Evolutionary conservation across 768 basidiomycete species (phyloP).

Genomic region (Tylopilus vinaceipallidus): DNA sequence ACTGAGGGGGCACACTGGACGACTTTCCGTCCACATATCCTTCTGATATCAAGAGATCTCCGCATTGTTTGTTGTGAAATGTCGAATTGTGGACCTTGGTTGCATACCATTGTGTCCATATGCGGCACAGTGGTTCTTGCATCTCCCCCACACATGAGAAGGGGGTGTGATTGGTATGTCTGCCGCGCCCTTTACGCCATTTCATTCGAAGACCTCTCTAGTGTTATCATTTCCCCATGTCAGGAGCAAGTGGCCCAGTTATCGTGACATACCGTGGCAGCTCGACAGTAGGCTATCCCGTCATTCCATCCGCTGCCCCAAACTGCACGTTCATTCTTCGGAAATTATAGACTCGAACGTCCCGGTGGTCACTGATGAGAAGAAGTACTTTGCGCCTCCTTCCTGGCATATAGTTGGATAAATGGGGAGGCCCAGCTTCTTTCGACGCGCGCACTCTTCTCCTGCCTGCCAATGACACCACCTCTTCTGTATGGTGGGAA

Average conservation of each 20-base stretch:
- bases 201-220: constrained; percentile 22
- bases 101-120: constrained; percentile 22
- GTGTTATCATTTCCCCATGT: constrained; percentile 12
- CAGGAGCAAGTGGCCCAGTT: constrained; percentile 9
- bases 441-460: constrained; percentile 11
- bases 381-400: constrained; percentile 12
- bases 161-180: constrained; percentile 21
- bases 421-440: constrained; percentile 4
- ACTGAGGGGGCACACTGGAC: constrained; percentile 3
- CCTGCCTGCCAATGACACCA: background rate
- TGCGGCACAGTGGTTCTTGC: constrained; percentile 18
- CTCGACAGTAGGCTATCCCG: constrained; percentile 8
- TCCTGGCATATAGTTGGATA: background rate
- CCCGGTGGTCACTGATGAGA: constrained; percentile 14
- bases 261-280: constrained; percentile 6
- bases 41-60: constrained; percentile 24
- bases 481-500: constrained; percentile 13
- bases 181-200: constrained; percentile 18
- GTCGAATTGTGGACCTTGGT: constrained; percentile 18
- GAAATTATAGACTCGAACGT: constrained; percentile 23
- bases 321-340: constrained; percentile 24
- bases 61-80: constrained; percentile 34
- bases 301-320: constrained; percentile 14
- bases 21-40: constrained; percentile 6
- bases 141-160: constrained; percentile 21